Evolutionary conservation across 371 early-diverging fungal species (phyloP), one percentile per base, ranked within the genome.

Genomic region (Conidiobolus incongruus): DNA sequence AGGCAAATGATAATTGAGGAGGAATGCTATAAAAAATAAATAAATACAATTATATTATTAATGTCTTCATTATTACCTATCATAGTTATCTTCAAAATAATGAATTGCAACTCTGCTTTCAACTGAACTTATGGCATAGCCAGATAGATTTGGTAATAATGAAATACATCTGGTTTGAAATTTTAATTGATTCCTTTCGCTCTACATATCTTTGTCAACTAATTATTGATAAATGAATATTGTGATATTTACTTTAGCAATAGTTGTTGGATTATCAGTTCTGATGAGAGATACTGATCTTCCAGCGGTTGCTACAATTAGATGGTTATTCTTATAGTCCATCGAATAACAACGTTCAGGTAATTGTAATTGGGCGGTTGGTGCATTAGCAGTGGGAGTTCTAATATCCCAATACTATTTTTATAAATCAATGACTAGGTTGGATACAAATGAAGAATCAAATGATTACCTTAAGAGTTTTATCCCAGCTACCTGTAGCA

Each of bases 401-500:
- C 84, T 65, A 38, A 74, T 47, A 56, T 91, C 87, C 88, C 88
- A 91, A 54, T 84, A 83, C 72, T 61, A 48, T 10, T 35, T 33
- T 23, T 15, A 32, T 12, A 45, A 32, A 19, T 19, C 19, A 16
- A 33, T 31, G 26, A 13, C 36, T 32, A 45, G 31, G 39, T 37
- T 45, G 38, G 21, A 19, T 34, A 21, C 36, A 15, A 42, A 35
- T 47, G 31, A 31, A 26, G 26, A 44, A 43, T 48, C 40, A 29
- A 48, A 26, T 26, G 8, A 26, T 26, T 53, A 46, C 60, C 49
- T 75, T 75, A 43, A 78, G 38, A 10, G 78, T 83, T 55, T 92
- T 92, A 60, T 97, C 98, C 94, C 98, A 98, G 45, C 84, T 65
- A 19, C 79, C 97, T 20, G 94, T 82, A 16, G 77, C 74, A 13